phyloP scores from a whole-genome alignment of 2,329 filamentous ascomycete genomes.

The Hymenoscyphus infarciens region DNA sequence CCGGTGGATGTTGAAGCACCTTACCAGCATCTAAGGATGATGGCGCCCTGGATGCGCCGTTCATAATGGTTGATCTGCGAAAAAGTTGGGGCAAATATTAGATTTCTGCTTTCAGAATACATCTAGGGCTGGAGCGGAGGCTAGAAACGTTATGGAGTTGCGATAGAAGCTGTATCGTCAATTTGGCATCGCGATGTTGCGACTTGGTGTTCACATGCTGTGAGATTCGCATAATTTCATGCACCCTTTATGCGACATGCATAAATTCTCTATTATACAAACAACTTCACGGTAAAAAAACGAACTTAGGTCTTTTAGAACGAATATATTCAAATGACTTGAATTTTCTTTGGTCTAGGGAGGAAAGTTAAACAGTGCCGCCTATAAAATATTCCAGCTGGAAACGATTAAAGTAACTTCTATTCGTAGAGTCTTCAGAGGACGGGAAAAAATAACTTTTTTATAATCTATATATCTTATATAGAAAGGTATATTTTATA shows the following conservation, averaged over 20 bases:
- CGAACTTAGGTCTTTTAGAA: too few species aligned
- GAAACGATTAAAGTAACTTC: too few species aligned
- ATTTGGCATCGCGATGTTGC: neutral
- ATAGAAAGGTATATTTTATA: too few species aligned
- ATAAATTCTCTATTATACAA: neutral
- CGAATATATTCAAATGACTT: too few species aligned
- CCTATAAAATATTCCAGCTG: too few species aligned
- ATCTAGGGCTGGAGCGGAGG: neutral
- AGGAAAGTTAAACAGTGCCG: too few species aligned
- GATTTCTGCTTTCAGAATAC: slow-evolving; percentile 4
- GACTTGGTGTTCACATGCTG: slow-evolving; percentile 4
- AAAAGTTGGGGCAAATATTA: neutral
- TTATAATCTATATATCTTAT: too few species aligned
- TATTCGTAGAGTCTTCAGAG: too few species aligned
- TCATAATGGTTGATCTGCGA: slow-evolving; percentile 29
- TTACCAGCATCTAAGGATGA: slow-evolving; percentile 37
- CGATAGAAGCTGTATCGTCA: neutral
- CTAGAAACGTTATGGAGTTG: neutral
- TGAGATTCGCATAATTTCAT: neutral
- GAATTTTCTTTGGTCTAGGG: too few species aligned
- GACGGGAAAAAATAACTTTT: too few species aligned
- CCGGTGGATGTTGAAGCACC: slow-evolving; percentile 10
- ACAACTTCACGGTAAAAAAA: too few species aligned
- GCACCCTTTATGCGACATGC: neutral
- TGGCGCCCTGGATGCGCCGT: slow-evolving; percentile 28